Evolutionary conservation across 1,284 basidiomycete genomes (phyloP).

Genomic region (Trichosporon sp.): DNA sequence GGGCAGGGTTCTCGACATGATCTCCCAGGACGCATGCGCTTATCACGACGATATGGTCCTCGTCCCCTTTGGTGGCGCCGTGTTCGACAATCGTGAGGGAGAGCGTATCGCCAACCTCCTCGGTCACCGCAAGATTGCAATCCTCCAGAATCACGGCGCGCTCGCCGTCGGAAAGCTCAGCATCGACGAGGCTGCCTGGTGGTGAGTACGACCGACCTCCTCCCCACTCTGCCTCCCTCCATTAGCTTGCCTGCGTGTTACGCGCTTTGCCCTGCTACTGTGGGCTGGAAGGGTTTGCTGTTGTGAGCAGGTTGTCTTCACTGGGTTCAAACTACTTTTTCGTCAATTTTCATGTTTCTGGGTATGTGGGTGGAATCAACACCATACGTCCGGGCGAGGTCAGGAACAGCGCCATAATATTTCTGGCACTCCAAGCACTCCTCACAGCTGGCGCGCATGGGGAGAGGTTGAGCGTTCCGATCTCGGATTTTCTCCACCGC

Average conservation of each 20-base stretch:
- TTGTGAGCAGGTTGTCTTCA: too few relatives aligned
- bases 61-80: slow-evolving; percentile 51
- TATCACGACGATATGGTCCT: slow-evolving; percentile 46
- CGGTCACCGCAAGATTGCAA: slow-evolving; percentile 40
- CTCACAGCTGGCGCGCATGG: background rate
- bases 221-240: background rate
- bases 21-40: slow-evolving; percentile 51
- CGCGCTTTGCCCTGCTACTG: background rate
- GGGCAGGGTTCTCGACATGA: slow-evolving; percentile 47
- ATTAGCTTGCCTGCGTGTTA: background rate
- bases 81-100: slow-evolving; percentile 49
- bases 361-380: background rate
- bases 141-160: slow-evolving; percentile 51
- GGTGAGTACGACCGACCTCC: slow-evolving; percentile 36
- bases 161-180: slow-evolving; percentile 42
- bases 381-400: too few relatives aligned
- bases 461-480: background rate
- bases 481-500: background rate
- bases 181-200: slow-evolving; percentile 54
- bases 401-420: background rate
- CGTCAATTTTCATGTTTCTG: background rate
- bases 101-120: slow-evolving; percentile 43
- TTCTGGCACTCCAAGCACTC: background rate
- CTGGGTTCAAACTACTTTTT: too few relatives aligned
- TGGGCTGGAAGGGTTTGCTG: background rate